Percentiles rank a stretch among this genome's conserved stretches.
phyloP scores from a whole-genome alignment of 495 filamentous ascomycete species.

The Hypoxylon lenormandii region DNA sequence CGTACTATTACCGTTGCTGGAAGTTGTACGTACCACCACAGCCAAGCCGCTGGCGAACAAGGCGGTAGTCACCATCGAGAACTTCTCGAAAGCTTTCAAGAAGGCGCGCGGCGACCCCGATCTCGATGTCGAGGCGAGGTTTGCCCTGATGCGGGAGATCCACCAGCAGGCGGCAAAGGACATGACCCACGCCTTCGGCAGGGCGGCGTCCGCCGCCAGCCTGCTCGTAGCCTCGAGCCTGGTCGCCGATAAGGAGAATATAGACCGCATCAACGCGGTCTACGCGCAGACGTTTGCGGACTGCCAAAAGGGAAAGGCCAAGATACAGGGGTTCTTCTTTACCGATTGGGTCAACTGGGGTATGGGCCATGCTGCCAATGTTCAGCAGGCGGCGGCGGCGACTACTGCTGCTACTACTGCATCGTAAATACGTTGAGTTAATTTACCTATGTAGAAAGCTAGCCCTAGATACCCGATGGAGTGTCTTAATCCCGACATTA shows the following conservation, averaged over 20 bases:
- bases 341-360: constrained; percentile 69
- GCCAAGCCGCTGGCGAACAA: constrained; percentile 79
- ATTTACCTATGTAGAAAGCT: neutral
- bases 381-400: neutral
- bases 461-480: neutral
- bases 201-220: constrained; percentile 63
- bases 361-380: constrained; percentile 61
- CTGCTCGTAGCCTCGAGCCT: constrained; percentile 61
- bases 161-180: constrained; percentile 78
- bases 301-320: constrained; percentile 59
- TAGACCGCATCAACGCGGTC: constrained; percentile 50
- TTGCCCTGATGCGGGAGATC: constrained; percentile 72
- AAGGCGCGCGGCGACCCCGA: constrained; percentile 56
- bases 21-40: constrained; percentile 65
- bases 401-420: neutral
- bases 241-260: constrained; percentile 51
- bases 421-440: neutral
- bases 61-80: constrained; percentile 73
- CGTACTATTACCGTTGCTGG: constrained; percentile 71
- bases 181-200: constrained; percentile 60
- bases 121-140: constrained; percentile 52
- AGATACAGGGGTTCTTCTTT: constrained; percentile 65
- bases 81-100: constrained; percentile 77
- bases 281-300: constrained; percentile 61
- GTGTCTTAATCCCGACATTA: neutral